Evolutionary conservation across 768 basidiomycete species (phyloP), one percentile per base, ranked within the genome.

Genomic region (Mycena epipterygia): DNA sequence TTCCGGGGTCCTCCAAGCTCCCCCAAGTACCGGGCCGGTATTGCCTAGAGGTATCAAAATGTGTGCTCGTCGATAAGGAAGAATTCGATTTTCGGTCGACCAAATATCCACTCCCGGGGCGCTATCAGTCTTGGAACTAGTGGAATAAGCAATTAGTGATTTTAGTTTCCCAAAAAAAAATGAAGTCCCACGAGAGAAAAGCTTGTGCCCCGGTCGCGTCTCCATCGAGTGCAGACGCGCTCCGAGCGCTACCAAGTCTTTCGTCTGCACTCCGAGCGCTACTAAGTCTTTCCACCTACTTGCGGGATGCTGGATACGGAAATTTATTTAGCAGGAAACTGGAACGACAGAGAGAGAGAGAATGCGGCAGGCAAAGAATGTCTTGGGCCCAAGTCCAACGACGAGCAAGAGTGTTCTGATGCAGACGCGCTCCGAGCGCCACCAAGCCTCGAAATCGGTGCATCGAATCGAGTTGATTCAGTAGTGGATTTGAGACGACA

Each of bases 351-450:
- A 49, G 25, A 3, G 52, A 21, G 48, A 27, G 19, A n/a, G 9
- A 29, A 9, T 33, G 8, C 16, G 14, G 16, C 21, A 48, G 5
- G 19, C 14, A 2, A 39, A 3, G 2, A 1, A 46, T 44, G 58
- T 29, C 58, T 23, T 46, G 58, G 58, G 42, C 58, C 23, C 58
- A 42, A 59, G 58, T 59, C 58, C 30, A 59, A 59, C 58, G 58
- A 42, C n/a, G 7, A 13, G 3, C 12, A 25, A 7, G 23, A 11
- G 11, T 3, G 48, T 32, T 25, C n/a, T 12, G 12, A 13, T 16
- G 55, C 55, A 39, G 35, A 25, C 27, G 55, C 55, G 23, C 35
- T 16, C 55, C 55, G 35, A 14, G 35, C 23, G 55, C 48, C 29
- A 49, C 48, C 48, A 49, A 29, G 39, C 39, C 39, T n/a, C n/a